Conservation (phyloP, 2,329 filamentous ascomycete species). For the Graphilbum sp. region DNA sequence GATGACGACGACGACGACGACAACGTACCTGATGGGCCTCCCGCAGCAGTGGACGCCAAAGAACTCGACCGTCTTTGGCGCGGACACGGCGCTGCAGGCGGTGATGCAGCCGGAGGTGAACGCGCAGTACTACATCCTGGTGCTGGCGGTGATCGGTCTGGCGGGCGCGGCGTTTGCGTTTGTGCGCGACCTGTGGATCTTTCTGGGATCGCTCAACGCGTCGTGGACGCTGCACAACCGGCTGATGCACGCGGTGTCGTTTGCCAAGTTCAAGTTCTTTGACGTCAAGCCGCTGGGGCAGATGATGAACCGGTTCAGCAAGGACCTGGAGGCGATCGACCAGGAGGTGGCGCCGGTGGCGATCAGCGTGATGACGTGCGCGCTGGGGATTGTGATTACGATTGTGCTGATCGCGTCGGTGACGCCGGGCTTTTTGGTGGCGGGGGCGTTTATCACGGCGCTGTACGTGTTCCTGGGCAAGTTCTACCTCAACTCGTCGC, state of each 20-base stretch:
- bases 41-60: conserved; percentile 7
- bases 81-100: conserved; percentile 13
- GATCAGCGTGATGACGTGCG: conserved; percentile 54
- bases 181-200: conserved; percentile 71
- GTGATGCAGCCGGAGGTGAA: conserved; percentile 42
- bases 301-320: conserved; percentile 97
- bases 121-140: conserved; percentile 63
- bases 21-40: not conserved
- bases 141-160: conserved; percentile 69
- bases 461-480: conserved; percentile 71
- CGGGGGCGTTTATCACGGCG: conserved; percentile 66
- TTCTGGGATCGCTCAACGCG: conserved; percentile 78
- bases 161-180: conserved; percentile 69
- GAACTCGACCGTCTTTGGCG: conserved; percentile 22
- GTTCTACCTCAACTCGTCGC: conserved; percentile 84
- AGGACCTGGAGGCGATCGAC: conserved; percentile 87
- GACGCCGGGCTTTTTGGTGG: conserved; percentile 80
- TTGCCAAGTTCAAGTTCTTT: conserved; percentile 95
- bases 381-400: conserved; percentile 59
- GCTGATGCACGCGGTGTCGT: conserved; percentile 62
- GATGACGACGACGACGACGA: not conserved
- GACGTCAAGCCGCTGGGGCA: conserved; percentile 91
- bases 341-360: conserved; percentile 91
- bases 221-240: conserved; percentile 70
- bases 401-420: conserved; percentile 74